A percentile compares a stretch with the other conserved stretches of the same genome.
These are phyloP conservation scores for Trichoderma pleuroti DNA, from an alignment of 2,329 filamentous ascomycete species.

Conservation along the genomic window DNA sequence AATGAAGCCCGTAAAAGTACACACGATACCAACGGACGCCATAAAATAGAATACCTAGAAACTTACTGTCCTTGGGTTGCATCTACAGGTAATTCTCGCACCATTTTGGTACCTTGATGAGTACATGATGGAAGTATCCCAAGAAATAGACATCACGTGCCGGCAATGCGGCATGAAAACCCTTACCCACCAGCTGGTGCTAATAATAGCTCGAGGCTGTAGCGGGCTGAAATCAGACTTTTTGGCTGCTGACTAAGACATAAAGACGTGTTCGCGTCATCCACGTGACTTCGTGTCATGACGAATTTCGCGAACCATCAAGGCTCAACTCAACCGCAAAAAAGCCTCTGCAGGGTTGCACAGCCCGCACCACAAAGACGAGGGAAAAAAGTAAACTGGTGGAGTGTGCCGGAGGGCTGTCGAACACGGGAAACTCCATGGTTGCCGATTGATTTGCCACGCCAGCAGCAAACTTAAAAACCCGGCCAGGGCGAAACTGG, in stretches of 20 bases:
- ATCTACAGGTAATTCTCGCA: not conserved
- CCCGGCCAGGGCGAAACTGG: not conserved
- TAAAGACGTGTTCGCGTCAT: slow-evolving; percentile 18
- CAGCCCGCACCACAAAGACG: not conserved
- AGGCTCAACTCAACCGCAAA: not conserved
- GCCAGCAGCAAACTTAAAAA: not conserved
- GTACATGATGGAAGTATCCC: not conserved
- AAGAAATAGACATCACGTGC: not conserved
- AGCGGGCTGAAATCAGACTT: not conserved
- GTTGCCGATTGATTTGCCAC: not conserved
- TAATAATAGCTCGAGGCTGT: not conserved
- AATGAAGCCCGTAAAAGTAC: not conserved
- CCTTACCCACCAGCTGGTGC: not conserved
- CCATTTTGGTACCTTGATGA: not conserved
- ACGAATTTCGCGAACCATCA: not conserved
- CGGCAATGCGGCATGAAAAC: not conserved
- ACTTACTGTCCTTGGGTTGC: too few relatives aligned
- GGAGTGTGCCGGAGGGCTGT: not conserved
- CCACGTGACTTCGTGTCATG: slow-evolving; percentile 37
- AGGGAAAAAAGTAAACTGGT: not conserved
- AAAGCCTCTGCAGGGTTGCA: not conserved
- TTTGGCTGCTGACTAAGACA: slow-evolving; percentile 2
- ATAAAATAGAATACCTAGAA: not conserved
- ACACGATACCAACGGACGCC: not conserved
- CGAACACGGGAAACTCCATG: not conserved